A percentile compares a stretch with the other conserved stretches of the same genome.
Evolutionary conservation across 441 rosid genomes (phyloP).

Genomic region (Adansonia gregorii): DNA sequence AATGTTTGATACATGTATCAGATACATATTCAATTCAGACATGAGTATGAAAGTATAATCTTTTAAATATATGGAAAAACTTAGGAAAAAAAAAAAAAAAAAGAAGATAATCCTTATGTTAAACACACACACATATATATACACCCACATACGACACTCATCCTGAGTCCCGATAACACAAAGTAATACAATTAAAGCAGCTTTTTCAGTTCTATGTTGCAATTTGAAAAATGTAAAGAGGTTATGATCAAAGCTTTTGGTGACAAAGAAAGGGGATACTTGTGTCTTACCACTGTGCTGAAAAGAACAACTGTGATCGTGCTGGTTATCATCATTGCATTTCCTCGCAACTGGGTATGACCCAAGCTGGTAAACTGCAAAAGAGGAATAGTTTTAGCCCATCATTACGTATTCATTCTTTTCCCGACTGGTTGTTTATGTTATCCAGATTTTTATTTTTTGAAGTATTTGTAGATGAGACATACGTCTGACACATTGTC

Average conservation of each 20-base stretch:
- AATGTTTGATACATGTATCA: too few relatives aligned
- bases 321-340: constrained; percentile 93
- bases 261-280: neutral
- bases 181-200: neutral
- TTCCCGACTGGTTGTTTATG: neutral
- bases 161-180: neutral
- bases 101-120: too few relatives aligned
- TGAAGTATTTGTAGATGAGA: too few relatives aligned
- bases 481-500: too few relatives aligned
- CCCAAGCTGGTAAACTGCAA: constrained; percentile 75
- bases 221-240: neutral
- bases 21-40: neutral
- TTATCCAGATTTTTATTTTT: too few relatives aligned
- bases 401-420: neutral
- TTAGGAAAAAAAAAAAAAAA: too few relatives aligned
- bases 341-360: constrained; percentile 59
- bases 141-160: neutral
- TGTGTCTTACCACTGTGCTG: constrained; percentile 81
- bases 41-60: neutral
- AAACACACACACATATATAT: too few relatives aligned
- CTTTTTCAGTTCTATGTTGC: neutral
- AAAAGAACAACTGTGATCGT: constrained; percentile 88
- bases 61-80: too few relatives aligned
- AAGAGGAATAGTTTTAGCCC: neutral
- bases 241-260: neutral